Base-by-base conservation (phyloP, 2,329 filamentous ascomycete genomes). In the Pyrenochaeta sp. region DNA sequence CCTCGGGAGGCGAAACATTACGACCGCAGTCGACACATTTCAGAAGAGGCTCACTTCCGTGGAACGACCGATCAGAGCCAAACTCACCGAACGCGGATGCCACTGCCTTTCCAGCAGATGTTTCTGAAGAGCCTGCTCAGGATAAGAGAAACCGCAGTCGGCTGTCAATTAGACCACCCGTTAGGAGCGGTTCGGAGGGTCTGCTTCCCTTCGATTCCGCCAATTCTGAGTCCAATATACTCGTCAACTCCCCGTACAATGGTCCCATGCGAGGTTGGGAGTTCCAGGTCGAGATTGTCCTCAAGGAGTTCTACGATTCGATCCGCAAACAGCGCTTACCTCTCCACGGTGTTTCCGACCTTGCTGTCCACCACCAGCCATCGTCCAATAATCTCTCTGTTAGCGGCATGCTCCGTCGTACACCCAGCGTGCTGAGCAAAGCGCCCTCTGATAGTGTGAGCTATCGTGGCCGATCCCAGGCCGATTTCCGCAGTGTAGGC, bases 371-470 rank as follows among this genome's bases (percentile, higher is more conserved):
- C 61, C 82, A 84, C 2, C 84, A 86, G 50, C 68, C 76, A 47
- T 75, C 81, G 4, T 80, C 79, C 15, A 88, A 84, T 72, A 87
- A 85, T 49, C 83, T 97, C 28, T 89, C 92, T 2, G 90, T 93
- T 12, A 79, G 79, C 30, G 85, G 85, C 56, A 88, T 91, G 80
- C 83, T 98, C 44, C 92, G 93, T 73, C 89, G 95, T 45, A 93
- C 88, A 42, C 94, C 94, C 0, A 97, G 93, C 72, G 91, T 95
- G 5, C 84, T 98, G 58, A 97, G 93, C 83, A 97, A 96, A 78
- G 88, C 93, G 30, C 92, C 93, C 0, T 98, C 95, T 0, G 95
- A 98, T 67, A 88, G 86, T 52, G 86, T 87, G 57, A 84, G 85
- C 54, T 91, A 90, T 56, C 88, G 92, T 51, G 91, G 91, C n/a